Percentiles rank a stretch among this genome's conserved stretches.
Evolutionary conservation across 2,329 filamentous ascomycete genomes (phyloP).

Genomic region (Trichoderma endophyticum): DNA sequence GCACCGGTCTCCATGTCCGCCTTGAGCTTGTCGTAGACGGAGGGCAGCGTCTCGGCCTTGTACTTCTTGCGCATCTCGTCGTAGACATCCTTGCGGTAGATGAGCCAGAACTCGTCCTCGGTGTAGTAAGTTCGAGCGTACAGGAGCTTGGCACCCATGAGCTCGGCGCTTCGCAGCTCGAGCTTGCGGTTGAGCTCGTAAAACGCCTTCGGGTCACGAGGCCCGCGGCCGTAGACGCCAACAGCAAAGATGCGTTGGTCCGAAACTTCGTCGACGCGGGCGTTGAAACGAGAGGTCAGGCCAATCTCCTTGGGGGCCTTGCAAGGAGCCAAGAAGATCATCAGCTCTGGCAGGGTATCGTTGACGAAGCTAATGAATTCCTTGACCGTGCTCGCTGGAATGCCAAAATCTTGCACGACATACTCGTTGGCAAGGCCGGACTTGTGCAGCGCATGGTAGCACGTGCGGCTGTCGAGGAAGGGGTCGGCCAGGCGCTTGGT

Average conservation of each 20-base stretch:
- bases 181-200: constrained; percentile 47
- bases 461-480: constrained; percentile 51
- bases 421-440: constrained; percentile 46
- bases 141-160: constrained; percentile 54
- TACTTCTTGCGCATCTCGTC: constrained; percentile 48
- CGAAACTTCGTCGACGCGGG: constrained; percentile 29
- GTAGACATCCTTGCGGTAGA: constrained; percentile 49
- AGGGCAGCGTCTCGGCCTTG: constrained; percentile 45
- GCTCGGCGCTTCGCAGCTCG: constrained; percentile 45
- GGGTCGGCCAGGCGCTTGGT: constrained; percentile 50
- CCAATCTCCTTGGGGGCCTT: constrained; percentile 30
- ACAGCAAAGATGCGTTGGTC: constrained; percentile 42
- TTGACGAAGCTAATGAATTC: constrained; percentile 31
- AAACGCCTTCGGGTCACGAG: constrained; percentile 37
- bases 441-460: constrained; percentile 51
- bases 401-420: constrained; percentile 49
- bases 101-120: constrained; percentile 52
- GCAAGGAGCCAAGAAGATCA: constrained; percentile 31
- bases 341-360: constrained; percentile 30
- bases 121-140: constrained; percentile 55
- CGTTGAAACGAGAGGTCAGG: constrained; percentile 33
- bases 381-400: constrained; percentile 28
- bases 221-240: constrained; percentile 43
- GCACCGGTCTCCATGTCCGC: constrained; percentile 31
- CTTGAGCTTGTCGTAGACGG: constrained; percentile 52